Conservation (phyloP, 1,284 basidiomycete species). For the Chalciporus sp. region DNA sequence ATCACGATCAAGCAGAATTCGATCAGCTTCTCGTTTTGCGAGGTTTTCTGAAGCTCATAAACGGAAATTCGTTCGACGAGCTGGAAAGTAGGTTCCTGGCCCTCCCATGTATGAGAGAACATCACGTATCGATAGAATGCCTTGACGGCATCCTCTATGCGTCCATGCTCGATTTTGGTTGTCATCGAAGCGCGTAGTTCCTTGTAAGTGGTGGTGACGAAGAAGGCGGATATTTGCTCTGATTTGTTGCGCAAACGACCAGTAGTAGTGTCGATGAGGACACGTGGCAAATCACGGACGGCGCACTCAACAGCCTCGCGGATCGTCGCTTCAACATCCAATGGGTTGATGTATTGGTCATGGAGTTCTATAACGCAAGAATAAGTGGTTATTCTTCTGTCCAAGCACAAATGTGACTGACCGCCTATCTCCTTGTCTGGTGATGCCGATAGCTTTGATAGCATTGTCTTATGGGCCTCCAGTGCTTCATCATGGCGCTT, state of each 20-base stretch:
- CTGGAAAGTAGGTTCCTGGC: background rate
- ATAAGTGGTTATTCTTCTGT: background rate
- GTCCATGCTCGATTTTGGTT: background rate
- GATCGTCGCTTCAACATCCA: background rate
- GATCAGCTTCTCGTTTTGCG: background rate
- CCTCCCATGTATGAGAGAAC: constrained; percentile 1
- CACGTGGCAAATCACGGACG: background rate
- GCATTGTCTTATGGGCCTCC: too few relatives aligned
- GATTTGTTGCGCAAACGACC: background rate
- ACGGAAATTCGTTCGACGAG: background rate
- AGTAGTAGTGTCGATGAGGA: background rate
- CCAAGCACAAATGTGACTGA: background rate
- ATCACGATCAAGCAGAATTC: background rate
- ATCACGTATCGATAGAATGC: background rate
- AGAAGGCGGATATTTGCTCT: background rate
- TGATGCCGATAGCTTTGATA: too few relatives aligned
- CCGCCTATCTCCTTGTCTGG: too few relatives aligned
- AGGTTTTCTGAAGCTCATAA: background rate
- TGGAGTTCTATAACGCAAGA: too few relatives aligned
- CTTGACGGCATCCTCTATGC: background rate
- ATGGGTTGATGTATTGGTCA: background rate
- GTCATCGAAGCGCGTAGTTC: constrained; percentile 2
- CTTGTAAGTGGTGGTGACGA: background rate
- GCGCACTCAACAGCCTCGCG: background rate
- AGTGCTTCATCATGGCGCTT: too few relatives aligned